phyloP scores from a whole-genome alignment of 371 early-diverging fungal genomes.

The Rhizomucor pusillus region DNA sequence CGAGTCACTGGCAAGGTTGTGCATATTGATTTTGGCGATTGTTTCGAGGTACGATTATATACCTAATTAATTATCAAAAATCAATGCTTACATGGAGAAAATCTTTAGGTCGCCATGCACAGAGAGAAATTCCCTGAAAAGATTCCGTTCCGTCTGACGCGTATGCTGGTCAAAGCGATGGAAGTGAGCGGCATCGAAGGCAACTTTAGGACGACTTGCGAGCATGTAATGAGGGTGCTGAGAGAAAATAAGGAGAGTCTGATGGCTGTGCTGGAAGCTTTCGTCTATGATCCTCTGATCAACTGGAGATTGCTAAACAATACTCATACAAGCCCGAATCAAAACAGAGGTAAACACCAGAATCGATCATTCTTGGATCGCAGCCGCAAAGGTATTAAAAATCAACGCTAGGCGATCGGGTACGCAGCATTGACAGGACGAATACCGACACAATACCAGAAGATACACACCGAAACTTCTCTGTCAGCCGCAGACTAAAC shows the following conservation, averaged over 20 bases:
- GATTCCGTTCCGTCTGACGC: slow-evolving; percentile 97
- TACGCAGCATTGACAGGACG: slow-evolving; percentile 37
- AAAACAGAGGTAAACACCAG: slow-evolving; percentile 28
- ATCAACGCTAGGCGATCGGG: slow-evolving; percentile 45
- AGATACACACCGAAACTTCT: slow-evolving; percentile 43
- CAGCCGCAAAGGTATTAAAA: too few relatives aligned
- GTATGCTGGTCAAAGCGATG: slow-evolving; percentile 99
- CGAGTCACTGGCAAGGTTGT: slow-evolving; percentile 91
- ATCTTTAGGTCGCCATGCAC: slow-evolving; percentile 82
- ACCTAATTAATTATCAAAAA: not conserved
- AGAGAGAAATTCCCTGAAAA: slow-evolving; percentile 97
- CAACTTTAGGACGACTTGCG: slow-evolving; percentile 92
- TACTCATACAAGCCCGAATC: slow-evolving; percentile 39
- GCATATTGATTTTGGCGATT: slow-evolving; percentile 99
- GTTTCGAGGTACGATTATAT: slow-evolving; percentile 81
- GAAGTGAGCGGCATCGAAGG: slow-evolving; percentile 97
- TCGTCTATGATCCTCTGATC: slow-evolving; percentile 97
- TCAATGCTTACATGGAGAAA: not conserved
- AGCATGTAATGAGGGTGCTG: slow-evolving; percentile 95
- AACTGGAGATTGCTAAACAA: slow-evolving; percentile 79
- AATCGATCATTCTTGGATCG: too few relatives aligned
- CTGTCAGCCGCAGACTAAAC: slow-evolving; percentile 46
- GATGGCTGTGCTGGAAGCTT: slow-evolving; percentile 98
- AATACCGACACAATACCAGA: slow-evolving; percentile 40
- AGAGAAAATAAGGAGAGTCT: slow-evolving; percentile 95